Conservation (phyloP, 768 basidiomycete genomes). For the Mycena alexandri region DNA sequence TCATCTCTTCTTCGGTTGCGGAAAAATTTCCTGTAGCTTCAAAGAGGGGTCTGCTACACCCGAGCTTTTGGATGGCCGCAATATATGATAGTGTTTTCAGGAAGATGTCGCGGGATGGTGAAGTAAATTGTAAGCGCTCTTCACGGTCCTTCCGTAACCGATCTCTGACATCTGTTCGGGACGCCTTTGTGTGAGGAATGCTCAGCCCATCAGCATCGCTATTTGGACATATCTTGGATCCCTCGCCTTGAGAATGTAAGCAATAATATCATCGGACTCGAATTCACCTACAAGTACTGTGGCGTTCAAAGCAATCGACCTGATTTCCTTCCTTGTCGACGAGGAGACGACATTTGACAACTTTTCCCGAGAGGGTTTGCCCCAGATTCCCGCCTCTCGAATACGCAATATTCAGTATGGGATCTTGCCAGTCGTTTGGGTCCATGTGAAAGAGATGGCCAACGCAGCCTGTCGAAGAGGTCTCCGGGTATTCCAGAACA, state of each 20-base stretch:
- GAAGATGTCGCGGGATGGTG: slow-evolving; percentile 2
- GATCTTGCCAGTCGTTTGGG: no score
- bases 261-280: no score
- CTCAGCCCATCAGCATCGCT: not conserved
- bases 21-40: not conserved
- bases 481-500: slow-evolving; percentile 6
- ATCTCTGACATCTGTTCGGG: slow-evolving; percentile 7
- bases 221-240: no score
- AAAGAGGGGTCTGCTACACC: slow-evolving; percentile 1
- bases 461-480: not conserved
- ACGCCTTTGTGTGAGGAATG: not conserved
- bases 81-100: slow-evolving; percentile 5
- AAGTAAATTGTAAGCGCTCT: slow-evolving; percentile 4
- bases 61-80: not conserved
- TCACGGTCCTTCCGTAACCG: slow-evolving; percentile 1
- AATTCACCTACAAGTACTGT: no score
- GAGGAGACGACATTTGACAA: no score
- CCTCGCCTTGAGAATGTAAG: no score
- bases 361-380: no score
- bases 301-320: no score
- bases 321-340: no score
- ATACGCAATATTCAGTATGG: no score
- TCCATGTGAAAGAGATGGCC: no score
- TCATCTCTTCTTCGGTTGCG: not conserved
- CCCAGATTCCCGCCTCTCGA: no score